Evolutionary conservation across 179 eudicot genomes (phyloP).

Genomic region (Beta macrorhiza): DNA sequence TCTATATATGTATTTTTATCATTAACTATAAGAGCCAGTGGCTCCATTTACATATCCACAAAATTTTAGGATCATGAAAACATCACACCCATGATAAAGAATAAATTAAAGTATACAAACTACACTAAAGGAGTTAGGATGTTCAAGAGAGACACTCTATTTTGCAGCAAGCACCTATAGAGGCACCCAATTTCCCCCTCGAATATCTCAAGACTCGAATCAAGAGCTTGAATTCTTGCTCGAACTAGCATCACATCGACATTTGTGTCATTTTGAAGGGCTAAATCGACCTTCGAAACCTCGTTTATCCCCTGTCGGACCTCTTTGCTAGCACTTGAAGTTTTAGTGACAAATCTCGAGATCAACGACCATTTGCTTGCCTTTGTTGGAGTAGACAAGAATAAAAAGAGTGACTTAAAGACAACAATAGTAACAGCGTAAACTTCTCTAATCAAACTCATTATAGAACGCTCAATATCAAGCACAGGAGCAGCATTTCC

Average conservation of each 20-base stretch:
- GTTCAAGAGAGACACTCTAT: constrained; percentile 53
- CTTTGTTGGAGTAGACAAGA: constrained; percentile 41
- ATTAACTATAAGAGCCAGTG: constrained; percentile 1
- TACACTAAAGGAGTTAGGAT: constrained; percentile 29
- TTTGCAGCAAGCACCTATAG: constrained; percentile 37
- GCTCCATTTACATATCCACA: constrained; percentile 24
- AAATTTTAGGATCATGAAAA: constrained; percentile 9
- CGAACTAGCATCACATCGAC: constrained; percentile 21
- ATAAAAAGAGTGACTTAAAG: constrained; percentile 34
- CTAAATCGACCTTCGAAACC: constrained; percentile 37
- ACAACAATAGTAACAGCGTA: constrained; percentile 20
- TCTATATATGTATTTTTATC: constrained; percentile 2
- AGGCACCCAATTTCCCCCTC: constrained; percentile 42
- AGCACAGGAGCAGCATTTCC: constrained; percentile 1
- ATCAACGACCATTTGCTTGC: constrained; percentile 40
- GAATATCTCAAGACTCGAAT: constrained; percentile 26
- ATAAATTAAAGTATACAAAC: neutral
- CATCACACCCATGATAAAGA: constrained; percentile 9
- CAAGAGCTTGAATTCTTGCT: constrained; percentile 35
- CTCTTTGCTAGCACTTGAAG: constrained; percentile 9
- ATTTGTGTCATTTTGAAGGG: constrained; percentile 19
- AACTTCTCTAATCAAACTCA: constrained; percentile 33
- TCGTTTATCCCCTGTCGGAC: constrained; percentile 27
- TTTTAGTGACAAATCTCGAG: constrained; percentile 33
- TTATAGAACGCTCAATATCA: constrained; percentile 17